Conservation (phyloP, 306 rosid species). For the Vigna unguiculata region DNA sequence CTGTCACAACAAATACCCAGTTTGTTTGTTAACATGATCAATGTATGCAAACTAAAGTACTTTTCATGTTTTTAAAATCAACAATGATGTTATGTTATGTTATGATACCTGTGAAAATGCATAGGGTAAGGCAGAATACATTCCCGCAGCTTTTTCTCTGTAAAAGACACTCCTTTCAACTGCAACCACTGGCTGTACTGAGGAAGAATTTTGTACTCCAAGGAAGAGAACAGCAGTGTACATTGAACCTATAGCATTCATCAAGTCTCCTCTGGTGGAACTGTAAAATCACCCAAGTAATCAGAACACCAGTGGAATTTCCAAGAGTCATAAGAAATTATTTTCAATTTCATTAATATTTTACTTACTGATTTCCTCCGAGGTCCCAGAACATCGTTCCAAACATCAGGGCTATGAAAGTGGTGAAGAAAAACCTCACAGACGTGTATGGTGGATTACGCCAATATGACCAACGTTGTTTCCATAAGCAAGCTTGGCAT, state of each 20-base stretch:
- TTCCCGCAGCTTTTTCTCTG: conserved; percentile 70
- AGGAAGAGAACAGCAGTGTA: conserved; percentile 59
- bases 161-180: conserved; percentile 68
- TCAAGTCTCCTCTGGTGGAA: conserved; percentile 40
- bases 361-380: conserved; percentile 53
- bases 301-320: neutral
- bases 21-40: conserved; percentile 3
- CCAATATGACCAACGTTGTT: conserved; percentile 68
- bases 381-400: conserved; percentile 62
- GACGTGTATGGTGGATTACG: conserved; percentile 63
- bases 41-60: neutral
- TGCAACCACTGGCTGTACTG: conserved; percentile 65
- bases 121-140: conserved; percentile 72
- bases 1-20: conserved; percentile 44
- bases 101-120: conserved; percentile 69
- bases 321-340: neutral
- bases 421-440: conserved; percentile 55
- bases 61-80: neutral
- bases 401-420: conserved; percentile 49
- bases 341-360: neutral
- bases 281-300: conserved; percentile 27
- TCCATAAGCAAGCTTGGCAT: conserved; percentile 86
- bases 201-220: conserved; percentile 57
- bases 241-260: conserved; percentile 66
- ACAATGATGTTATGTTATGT: neutral